These are phyloP conservation scores for Alternaria ventricosa DNA, from an alignment of 2,329 filamentous ascomycete genomes.

Conservation along the genomic window DNA sequence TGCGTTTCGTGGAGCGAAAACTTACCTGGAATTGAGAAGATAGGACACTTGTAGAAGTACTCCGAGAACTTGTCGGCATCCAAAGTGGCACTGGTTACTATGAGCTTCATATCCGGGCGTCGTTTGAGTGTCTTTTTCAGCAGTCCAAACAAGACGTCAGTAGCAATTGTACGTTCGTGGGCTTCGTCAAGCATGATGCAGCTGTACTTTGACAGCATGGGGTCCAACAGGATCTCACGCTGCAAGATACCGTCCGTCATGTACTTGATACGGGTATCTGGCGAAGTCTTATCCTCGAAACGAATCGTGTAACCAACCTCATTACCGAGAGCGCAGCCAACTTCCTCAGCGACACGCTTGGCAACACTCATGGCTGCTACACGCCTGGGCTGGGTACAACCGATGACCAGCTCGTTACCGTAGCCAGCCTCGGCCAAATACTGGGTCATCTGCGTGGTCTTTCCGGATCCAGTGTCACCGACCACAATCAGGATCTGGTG, in stretches of 20 bases:
- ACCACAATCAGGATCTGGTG: constrained; percentile 96
- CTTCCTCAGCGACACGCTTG: constrained; percentile 95
- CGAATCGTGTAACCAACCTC: constrained; percentile 99
- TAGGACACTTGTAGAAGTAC: constrained; percentile 95
- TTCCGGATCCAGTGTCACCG: constrained; percentile 95
- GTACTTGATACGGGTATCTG: constrained; percentile 94
- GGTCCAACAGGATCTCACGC: constrained; percentile 95
- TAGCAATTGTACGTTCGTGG: constrained; percentile 95
- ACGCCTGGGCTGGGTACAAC: constrained; percentile 95
- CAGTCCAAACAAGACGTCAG: constrained; percentile 96
- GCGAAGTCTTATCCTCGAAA: constrained; percentile 93
- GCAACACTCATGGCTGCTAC: constrained; percentile 99
- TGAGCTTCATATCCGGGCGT: constrained; percentile 91
- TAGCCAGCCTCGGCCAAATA: constrained; percentile 94
- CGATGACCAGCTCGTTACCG: constrained; percentile 84
- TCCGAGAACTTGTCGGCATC: constrained; percentile 97
- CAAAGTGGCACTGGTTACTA: constrained; percentile 98
- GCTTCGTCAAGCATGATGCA: constrained; percentile 99
- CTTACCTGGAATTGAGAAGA: constrained; percentile 85
- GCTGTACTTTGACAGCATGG: constrained; percentile 88
- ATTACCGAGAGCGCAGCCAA: constrained; percentile 90
- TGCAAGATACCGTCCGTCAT: constrained; percentile 99
- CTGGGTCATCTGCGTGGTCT: constrained; percentile 95
- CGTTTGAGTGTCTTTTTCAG: constrained; percentile 86
- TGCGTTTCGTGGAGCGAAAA: neutral